Conservation (phyloP, 2,329 filamentous ascomycete species). For the Penicillium sp. region DNA sequence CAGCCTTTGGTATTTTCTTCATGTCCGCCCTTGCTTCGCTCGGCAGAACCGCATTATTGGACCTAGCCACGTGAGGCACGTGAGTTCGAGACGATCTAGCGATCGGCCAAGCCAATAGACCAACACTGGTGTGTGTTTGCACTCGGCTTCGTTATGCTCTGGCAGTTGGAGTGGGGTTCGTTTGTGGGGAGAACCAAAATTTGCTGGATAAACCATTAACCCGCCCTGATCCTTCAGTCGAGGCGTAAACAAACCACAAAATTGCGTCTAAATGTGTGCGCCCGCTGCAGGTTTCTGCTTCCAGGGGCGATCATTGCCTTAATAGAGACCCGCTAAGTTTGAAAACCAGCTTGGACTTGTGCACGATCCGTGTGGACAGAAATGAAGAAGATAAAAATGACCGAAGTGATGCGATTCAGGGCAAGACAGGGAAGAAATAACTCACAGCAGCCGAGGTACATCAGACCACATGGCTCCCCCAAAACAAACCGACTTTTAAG, state of each 20-base stretch:
- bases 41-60: not conserved
- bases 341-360: not conserved
- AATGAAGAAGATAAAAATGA: too few relatives aligned
- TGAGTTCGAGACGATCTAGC: not conserved
- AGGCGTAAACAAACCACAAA: not conserved
- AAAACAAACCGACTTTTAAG: too few relatives aligned
- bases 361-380: too few relatives aligned
- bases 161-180: not conserved
- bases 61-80: not conserved
- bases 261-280: not conserved
- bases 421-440: too few relatives aligned
- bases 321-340: not conserved
- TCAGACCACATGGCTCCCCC: too few relatives aligned
- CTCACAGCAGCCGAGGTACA: too few relatives aligned
- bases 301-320: not conserved
- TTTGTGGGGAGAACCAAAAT: not conserved
- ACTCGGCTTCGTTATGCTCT: not conserved
- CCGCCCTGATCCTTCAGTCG: not conserved
- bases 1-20: not conserved
- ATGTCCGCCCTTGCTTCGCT: not conserved
- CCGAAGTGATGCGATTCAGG: too few relatives aligned
- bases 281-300: not conserved
- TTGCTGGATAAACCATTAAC: not conserved
- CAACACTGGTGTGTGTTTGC: not conserved
- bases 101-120: not conserved